Base-by-base conservation (phyloP, 1,139 yeast genomes). In the Saccharomyces hybrid region DNA sequence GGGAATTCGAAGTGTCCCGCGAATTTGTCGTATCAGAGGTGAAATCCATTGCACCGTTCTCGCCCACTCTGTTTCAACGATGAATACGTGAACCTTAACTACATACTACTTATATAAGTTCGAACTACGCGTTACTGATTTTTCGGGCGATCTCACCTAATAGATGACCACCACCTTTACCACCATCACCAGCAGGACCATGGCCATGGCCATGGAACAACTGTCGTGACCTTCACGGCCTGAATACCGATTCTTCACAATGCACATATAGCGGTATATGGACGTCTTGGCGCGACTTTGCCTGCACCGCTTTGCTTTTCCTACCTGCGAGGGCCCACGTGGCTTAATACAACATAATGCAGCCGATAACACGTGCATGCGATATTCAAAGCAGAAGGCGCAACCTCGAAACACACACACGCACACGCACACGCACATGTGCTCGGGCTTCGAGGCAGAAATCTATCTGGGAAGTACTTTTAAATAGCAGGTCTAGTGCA, bases 11-110 rank as follows among this genome's bases (percentile, higher is more conserved):
- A 26, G 16, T 26, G 14, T 19, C 48, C 27, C 21, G 31, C 27
- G 29, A 38, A 38, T 48, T 21, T 19, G 26, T 47, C 49, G 47
- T 27, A 44, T 58, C 61, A n/a, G 59, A 57, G 4, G 61, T 58
- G 34, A 58, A 58, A 47, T 58, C 61, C 61, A 58, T 58, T n/a
- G 11, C 14, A 1, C 19, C 6, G 24, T 38, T 38, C 24, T 9
- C 19, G 12, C 24, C n/a, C 12, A 11, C 44, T 2, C 11, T 8
- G 24, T 38, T 19, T 12, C 11, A 4, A 38, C 11, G 9, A 38
- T 34, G n/a, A 38, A 16, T 2, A 38, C 44, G 9, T 26, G 16
- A 38, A 9, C 11, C 44, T 19, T 11, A 38, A 19, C 24, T 38
- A 38, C 11, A 9, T 9, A 19, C 44, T 38, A 24, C 12, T 38